Conservation (phyloP, 345 rosid species). For the Gossypium mustelinum region DNA sequence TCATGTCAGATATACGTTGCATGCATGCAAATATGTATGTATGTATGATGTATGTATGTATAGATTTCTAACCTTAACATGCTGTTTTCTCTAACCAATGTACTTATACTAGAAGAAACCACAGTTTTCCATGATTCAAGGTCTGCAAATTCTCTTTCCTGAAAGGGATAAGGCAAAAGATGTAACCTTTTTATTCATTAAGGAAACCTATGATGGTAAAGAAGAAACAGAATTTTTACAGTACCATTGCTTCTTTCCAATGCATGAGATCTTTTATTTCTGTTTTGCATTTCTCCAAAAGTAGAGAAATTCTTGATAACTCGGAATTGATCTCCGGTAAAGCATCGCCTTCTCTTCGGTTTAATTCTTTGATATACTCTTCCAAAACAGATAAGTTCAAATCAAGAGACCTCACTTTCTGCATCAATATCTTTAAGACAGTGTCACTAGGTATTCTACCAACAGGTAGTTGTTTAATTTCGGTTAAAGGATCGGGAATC, state of each 20-base stretch:
- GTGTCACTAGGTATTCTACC: conserved; percentile 61
- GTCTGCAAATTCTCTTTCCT: conserved; percentile 55
- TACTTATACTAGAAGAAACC: conserved; percentile 51
- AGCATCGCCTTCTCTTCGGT: conserved; percentile 46
- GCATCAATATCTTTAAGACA: conserved; percentile 85
- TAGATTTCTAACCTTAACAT: conserved; percentile 57
- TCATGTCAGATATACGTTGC: background rate
- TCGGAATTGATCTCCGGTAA: conserved; percentile 59
- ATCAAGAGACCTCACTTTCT: conserved; percentile 77
- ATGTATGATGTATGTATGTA: too few species aligned
- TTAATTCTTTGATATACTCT: conserved; percentile 67
- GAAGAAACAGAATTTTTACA: background rate
- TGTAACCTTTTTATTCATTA: too few species aligned
- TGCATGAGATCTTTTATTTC: conserved; percentile 50
- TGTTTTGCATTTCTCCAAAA: conserved; percentile 48
- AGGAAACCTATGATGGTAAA: background rate
- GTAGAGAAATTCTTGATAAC: conserved; percentile 41
- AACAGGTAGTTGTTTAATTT: conserved; percentile 56
- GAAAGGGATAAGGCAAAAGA: conserved; percentile 12
- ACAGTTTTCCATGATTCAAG: conserved; percentile 61
- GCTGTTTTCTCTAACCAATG: conserved; percentile 53
- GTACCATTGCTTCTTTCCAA: conserved; percentile 69
- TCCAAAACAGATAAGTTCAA: conserved; percentile 62
- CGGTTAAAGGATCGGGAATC: conserved; percentile 52
- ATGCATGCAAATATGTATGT: background rate